A percentile compares a stretch with the other conserved stretches of the same genome.
Conservation (phyloP, 2,329 filamentous ascomycete genomes). For the Amphichorda felina region DNA sequence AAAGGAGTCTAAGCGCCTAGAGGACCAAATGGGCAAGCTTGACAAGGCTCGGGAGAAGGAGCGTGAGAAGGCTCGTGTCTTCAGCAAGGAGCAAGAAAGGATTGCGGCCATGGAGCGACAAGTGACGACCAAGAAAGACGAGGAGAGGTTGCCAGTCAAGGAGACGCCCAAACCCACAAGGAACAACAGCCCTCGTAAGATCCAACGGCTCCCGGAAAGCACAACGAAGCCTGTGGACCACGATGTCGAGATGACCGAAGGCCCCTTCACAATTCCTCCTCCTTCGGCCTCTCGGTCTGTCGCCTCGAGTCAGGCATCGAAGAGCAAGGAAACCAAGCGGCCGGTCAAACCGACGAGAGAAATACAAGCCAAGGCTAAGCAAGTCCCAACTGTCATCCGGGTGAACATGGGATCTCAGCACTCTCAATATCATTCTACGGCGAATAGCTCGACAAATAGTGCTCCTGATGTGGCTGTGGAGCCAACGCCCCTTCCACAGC, state of each 20-base stretch:
- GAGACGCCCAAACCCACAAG: slow-evolving; percentile 31
- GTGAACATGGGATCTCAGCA: slow-evolving; percentile 57
- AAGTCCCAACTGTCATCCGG: slow-evolving; percentile 57
- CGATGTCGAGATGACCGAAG: slow-evolving; percentile 46
- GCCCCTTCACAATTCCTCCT: slow-evolving; percentile 43
- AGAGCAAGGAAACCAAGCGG: slow-evolving; percentile 42
- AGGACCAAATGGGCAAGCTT: slow-evolving; percentile 48
- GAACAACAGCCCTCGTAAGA: slow-evolving; percentile 29
- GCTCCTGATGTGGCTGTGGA: slow-evolving; percentile 29
- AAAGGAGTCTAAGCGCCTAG: slow-evolving; percentile 49
- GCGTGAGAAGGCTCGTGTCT: slow-evolving; percentile 51
- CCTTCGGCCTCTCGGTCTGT: slow-evolving; percentile 44
- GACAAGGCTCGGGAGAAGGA: slow-evolving; percentile 61
- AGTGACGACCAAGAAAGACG: slow-evolving; percentile 37
- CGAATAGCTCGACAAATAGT: slow-evolving; percentile 32
- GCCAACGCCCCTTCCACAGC: slow-evolving; percentile 24
- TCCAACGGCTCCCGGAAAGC: slow-evolving; percentile 1
- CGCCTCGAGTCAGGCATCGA: slow-evolving; percentile 31
- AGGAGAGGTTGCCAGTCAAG: slow-evolving; percentile 27
- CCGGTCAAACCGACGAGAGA: slow-evolving; percentile 54
- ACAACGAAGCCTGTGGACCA: slow-evolving; percentile 28
- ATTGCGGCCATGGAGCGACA: slow-evolving; percentile 41
- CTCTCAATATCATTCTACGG: slow-evolving; percentile 40
- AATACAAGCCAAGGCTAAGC: slow-evolving; percentile 43
- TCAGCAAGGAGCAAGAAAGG: slow-evolving; percentile 45